Conservation (phyloP, 768 basidiomycete genomes). For the Chlorophyllum brunneum region DNA sequence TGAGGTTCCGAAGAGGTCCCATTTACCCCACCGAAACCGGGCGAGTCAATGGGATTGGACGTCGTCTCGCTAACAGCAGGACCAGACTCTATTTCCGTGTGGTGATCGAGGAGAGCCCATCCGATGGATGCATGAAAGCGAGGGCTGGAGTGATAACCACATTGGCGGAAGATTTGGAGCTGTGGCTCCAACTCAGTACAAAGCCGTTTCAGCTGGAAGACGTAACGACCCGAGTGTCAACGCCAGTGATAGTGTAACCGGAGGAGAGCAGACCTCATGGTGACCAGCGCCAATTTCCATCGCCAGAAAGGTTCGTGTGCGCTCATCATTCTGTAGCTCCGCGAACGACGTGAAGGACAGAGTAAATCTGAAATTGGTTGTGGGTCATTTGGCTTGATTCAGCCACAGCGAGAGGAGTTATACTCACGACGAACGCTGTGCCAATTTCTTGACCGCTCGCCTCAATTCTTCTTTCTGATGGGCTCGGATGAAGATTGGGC, state of each 20-base stretch:
- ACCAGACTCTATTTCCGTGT: slow-evolving; percentile 6
- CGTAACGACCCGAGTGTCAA: not conserved
- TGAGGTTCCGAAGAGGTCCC: slow-evolving; percentile 15
- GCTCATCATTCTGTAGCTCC: slow-evolving; percentile 75
- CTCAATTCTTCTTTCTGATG: slow-evolving; percentile 78
- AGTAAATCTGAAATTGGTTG: slow-evolving; percentile 51
- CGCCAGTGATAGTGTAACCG: not conserved
- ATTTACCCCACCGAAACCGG: slow-evolving; percentile 14
- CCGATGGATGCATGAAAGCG: slow-evolving; percentile 88
- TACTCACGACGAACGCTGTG: slow-evolving; percentile 46
- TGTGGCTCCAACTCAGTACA: slow-evolving; percentile 54
- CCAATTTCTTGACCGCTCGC: slow-evolving; percentile 50
- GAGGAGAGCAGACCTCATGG: slow-evolving; percentile 47
- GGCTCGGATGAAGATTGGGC: slow-evolving; percentile 74
- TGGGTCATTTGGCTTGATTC: not conserved
- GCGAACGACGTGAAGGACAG: slow-evolving; percentile 72
- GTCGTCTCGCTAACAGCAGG: slow-evolving; percentile 15
- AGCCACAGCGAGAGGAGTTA: not conserved
- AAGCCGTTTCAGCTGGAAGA: slow-evolving; percentile 53
- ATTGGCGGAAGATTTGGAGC: slow-evolving; percentile 61
- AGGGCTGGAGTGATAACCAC: slow-evolving; percentile 75
- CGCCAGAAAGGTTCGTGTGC: slow-evolving; percentile 75
- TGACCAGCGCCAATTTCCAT: slow-evolving; percentile 85
- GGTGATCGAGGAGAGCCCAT: slow-evolving; percentile 68
- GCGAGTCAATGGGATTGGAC: slow-evolving; percentile 14